phyloP scores from a whole-genome alignment of 1,139 yeast species.

The Pichia sp. region DNA sequence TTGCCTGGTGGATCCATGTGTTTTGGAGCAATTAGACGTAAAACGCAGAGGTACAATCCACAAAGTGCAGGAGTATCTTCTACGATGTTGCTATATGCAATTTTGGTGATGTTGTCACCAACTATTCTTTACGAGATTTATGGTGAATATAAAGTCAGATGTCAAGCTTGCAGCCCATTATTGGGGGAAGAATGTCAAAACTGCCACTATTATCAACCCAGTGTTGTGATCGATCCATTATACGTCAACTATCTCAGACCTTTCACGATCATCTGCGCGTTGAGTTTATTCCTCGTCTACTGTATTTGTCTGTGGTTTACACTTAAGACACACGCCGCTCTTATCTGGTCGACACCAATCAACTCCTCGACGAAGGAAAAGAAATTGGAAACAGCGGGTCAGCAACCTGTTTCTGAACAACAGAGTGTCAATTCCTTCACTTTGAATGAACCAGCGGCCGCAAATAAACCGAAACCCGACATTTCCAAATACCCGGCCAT shows the following conservation, averaged over 20 bases:
- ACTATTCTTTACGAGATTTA: constrained; percentile 84
- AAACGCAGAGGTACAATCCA: constrained; percentile 93
- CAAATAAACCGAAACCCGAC: background rate
- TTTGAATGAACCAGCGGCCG: constrained; percentile 13
- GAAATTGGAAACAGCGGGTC: constrained; percentile 7
- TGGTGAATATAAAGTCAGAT: constrained; percentile 76
- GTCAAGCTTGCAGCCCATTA: constrained; percentile 31
- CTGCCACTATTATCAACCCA: constrained; percentile 77
- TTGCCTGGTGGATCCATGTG: constrained; percentile 96
- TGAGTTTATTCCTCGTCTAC: constrained; percentile 75
- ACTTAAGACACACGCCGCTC: constrained; percentile 88
- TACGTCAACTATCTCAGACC: constrained; percentile 68
- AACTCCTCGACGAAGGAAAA: constrained; percentile 19
- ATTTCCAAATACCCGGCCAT: background rate
- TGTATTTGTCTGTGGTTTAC: constrained; percentile 91
- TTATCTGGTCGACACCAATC: constrained; percentile 80
- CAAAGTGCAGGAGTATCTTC: constrained; percentile 96
- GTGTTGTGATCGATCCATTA: constrained; percentile 52
- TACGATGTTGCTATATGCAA: constrained; percentile 87
- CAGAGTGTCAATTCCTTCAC: constrained; percentile 22
- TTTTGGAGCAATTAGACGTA: constrained; percentile 86
- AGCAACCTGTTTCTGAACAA: constrained; percentile 9
- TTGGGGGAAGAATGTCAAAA: constrained; percentile 39
- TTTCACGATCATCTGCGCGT: constrained; percentile 72
- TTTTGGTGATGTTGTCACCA: constrained; percentile 90